phyloP scores from a whole-genome alignment of 108 stramenopile genomes.

The Fragilariopsis cylindrus region DNA sequence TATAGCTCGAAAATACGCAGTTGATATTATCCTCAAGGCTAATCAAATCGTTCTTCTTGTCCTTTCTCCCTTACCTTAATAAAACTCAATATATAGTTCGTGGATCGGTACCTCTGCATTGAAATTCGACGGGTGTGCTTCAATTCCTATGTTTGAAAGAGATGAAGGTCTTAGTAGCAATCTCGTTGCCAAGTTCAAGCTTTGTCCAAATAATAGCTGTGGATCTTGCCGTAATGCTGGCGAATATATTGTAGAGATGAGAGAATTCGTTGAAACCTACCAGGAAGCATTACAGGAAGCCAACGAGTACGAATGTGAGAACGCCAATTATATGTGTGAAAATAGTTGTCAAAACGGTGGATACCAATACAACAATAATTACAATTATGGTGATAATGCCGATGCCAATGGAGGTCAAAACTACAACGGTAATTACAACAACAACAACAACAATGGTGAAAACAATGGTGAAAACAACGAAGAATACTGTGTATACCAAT shows the following conservation, averaged over 20 bases:
- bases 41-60: background rate
- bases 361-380: slow-evolving; percentile 5
- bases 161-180: slow-evolving; percentile 49
- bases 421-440: slow-evolving; percentile 5
- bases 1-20: too few species aligned
- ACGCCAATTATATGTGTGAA: slow-evolving; percentile 42
- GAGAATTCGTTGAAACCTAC: slow-evolving; percentile 67
- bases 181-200: slow-evolving; percentile 70
- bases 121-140: slow-evolving; percentile 65
- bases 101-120: slow-evolving; percentile 67
- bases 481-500: slow-evolving; percentile 35
- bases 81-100: slow-evolving; percentile 14
- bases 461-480: slow-evolving; percentile 24
- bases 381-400: background rate
- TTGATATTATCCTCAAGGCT: too few species aligned
- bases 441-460: slow-evolving; percentile 14
- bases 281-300: slow-evolving; percentile 38
- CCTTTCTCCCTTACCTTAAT: background rate
- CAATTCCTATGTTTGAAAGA: slow-evolving; percentile 40
- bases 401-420: slow-evolving; percentile 25
- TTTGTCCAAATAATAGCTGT: slow-evolving; percentile 58
- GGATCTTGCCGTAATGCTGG: slow-evolving; percentile 42
- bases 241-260: slow-evolving; percentile 67
- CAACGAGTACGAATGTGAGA: slow-evolving; percentile 64
- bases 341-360: slow-evolving; percentile 31